Percentiles rank a stretch among this genome's conserved stretches.
These are phyloP conservation scores for Pichia sp. DNA, from an alignment of 1,139 yeast species.

Conservation along the genomic window DNA sequence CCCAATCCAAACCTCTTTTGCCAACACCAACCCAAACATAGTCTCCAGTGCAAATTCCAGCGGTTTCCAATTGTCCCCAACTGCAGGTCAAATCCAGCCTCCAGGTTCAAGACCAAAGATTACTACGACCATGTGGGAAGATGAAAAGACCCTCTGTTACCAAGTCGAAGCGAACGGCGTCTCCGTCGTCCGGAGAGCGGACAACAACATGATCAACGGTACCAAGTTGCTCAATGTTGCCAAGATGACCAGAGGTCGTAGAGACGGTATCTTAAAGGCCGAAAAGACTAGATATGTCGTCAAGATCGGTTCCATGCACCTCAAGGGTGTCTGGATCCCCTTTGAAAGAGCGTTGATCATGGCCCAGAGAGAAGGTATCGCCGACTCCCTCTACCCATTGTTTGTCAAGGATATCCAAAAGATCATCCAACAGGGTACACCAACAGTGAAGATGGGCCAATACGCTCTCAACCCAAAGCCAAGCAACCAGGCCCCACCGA, in stretches of 20 bases:
- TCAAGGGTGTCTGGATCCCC: conserved; percentile 98
- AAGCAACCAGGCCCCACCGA: background rate
- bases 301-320: conserved; percentile 95
- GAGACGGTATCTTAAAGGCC: conserved; percentile 90
- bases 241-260: conserved; percentile 92
- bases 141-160: conserved; percentile 90
- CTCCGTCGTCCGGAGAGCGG: conserved; percentile 88
- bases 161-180: conserved; percentile 95
- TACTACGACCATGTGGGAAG: conserved; percentile 97
- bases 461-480: conserved; percentile 24
- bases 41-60: conserved; percentile 16
- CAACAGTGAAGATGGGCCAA: conserved; percentile 33
- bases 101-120: conserved; percentile 76
- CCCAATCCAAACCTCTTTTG: background rate
- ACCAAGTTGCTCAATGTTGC: conserved; percentile 91
- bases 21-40: background rate
- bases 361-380: conserved; percentile 89
- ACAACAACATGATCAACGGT: conserved; percentile 94
- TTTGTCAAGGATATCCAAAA: conserved; percentile 82
- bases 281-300: conserved; percentile 92
- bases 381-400: conserved; percentile 80
- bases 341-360: conserved; percentile 89
- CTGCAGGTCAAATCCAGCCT: conserved; percentile 58
- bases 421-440: conserved; percentile 35
- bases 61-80: conserved; percentile 37